Evolutionary conservation across 176 grass and related monocot species (phyloP).

Genomic region (Aegilops speltoides): DNA sequence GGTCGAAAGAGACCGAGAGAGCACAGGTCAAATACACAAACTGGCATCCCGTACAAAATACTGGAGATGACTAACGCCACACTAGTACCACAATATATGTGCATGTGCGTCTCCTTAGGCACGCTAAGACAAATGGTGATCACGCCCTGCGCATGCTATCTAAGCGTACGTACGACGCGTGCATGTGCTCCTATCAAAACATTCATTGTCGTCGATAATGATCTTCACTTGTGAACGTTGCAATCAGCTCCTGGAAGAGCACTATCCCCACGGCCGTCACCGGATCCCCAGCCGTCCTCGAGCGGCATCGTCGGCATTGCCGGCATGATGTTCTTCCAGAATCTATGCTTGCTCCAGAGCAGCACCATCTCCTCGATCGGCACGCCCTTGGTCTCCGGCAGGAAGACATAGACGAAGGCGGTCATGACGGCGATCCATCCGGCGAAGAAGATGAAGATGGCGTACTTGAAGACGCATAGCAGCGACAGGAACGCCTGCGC

Average conservation of each 20-base stretch:
- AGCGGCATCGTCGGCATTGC: neutral
- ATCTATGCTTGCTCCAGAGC: slow-evolving; percentile 90
- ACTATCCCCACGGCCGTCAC: neutral
- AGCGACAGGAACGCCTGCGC: slow-evolving; percentile 78
- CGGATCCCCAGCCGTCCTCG: neutral
- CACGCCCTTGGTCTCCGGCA: slow-evolving; percentile 88
- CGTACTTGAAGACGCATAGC: slow-evolving; percentile 76
- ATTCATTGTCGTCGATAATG: neutral
- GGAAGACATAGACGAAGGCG: slow-evolving; percentile 62
- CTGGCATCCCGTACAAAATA: no score
- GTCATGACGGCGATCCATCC: slow-evolving; percentile 84
- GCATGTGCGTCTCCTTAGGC: no score
- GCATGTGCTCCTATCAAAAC: no score
- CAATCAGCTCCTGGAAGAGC: neutral
- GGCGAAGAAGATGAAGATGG: slow-evolving; percentile 94
- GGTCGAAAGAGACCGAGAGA: no score
- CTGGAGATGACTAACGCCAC: no score
- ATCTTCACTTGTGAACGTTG: neutral
- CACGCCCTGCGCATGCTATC: neutral
- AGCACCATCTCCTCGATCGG: slow-evolving; percentile 89
- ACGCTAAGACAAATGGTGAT: no score
- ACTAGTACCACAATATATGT: no score
- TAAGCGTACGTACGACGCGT: neutral
- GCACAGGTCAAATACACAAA: no score
- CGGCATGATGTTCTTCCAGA: slow-evolving; percentile 54